phyloP scores from a whole-genome alignment of 2,329 filamentous ascomycete genomes.

The Fusarium nurragi region DNA sequence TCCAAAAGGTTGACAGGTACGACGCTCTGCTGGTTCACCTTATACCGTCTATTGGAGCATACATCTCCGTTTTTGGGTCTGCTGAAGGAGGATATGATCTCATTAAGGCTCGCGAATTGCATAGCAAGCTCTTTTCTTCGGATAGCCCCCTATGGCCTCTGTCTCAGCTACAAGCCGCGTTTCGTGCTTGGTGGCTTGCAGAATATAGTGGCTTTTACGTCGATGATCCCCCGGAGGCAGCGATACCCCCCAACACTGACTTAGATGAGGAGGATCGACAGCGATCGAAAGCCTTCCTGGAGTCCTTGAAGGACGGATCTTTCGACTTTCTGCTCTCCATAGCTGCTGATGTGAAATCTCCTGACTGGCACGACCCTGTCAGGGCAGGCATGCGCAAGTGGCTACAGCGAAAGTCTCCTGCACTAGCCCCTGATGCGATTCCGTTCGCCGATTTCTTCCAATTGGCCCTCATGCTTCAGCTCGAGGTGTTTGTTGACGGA shows the following conservation, averaged over 20 bases:
- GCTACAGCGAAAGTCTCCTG: conserved; percentile 81
- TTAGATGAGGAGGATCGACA: conserved; percentile 75
- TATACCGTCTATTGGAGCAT: conserved; percentile 79
- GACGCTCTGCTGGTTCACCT: conserved; percentile 81
- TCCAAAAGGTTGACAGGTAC: conserved; percentile 79
- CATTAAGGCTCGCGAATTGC: conserved; percentile 74
- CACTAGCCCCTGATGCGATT: conserved; percentile 72
- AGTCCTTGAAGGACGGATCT: conserved; percentile 85
- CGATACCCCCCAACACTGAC: conserved; percentile 67
- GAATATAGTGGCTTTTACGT: conserved; percentile 93
- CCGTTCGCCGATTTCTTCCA: conserved; percentile 79
- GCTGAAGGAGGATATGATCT: conserved; percentile 75
- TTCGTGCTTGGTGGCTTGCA: conserved; percentile 86
- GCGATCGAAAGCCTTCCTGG: conserved; percentile 76
- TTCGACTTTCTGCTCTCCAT: conserved; percentile 92
- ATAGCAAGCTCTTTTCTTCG: conserved; percentile 72
- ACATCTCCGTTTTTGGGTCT: conserved; percentile 81
- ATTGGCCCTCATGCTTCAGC: conserved; percentile 75
- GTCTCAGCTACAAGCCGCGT: conserved; percentile 79
- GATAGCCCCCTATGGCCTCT: conserved; percentile 78
- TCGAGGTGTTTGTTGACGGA: conserved; percentile 88
- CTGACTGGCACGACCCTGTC: conserved; percentile 88
- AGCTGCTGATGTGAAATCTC: conserved; percentile 80
- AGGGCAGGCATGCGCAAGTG: conserved; percentile 83
- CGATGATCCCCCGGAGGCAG: conserved; percentile 71